These are phyloP conservation scores for Saturnispora zaruensis DNA, from an alignment of 805 yeast species.

Conservation along the genomic window DNA sequence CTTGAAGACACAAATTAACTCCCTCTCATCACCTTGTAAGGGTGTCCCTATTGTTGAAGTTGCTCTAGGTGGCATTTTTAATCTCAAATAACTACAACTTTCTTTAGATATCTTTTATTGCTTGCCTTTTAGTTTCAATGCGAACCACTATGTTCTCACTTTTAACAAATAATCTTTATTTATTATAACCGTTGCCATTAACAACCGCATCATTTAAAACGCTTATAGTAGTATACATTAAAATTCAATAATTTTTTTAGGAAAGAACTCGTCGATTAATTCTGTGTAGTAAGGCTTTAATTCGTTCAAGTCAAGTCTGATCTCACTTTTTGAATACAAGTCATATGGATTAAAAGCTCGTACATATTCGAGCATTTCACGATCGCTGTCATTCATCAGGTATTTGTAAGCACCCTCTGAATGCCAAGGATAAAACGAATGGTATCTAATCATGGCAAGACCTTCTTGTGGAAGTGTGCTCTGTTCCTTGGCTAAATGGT, in stretches of 20 bases:
- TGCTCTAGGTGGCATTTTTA: not conserved
- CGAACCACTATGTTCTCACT: not conserved
- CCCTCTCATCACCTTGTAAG: not conserved
- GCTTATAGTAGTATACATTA: slow-evolving; percentile 19
- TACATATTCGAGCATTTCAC: slow-evolving; percentile 53
- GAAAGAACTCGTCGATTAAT: slow-evolving; percentile 60
- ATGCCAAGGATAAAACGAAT: slow-evolving; percentile 72
- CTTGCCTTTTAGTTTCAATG: not conserved
- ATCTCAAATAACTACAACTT: not conserved
- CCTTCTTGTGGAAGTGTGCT: slow-evolving; percentile 58
- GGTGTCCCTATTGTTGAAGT: not conserved
- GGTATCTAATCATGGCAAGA: slow-evolving; percentile 66
- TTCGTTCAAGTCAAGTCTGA: slow-evolving; percentile 37
- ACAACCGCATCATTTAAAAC: not conserved
- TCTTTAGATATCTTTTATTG: not conserved
- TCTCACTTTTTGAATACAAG: slow-evolving; percentile 54
- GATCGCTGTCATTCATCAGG: slow-evolving; percentile 56
- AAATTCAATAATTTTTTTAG: slow-evolving; percentile 47
- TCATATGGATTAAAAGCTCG: slow-evolving; percentile 62
- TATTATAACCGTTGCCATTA: not conserved
- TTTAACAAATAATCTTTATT: no score
- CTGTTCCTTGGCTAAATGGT: slow-evolving; percentile 57
- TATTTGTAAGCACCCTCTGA: slow-evolving; percentile 58
- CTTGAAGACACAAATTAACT: not conserved
- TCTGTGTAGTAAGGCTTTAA: slow-evolving; percentile 52